A percentile compares a stretch with the other conserved stretches of the same genome.
Conservation (phyloP, 805 yeast species). For the Yamadazyma kitorensis region DNA sequence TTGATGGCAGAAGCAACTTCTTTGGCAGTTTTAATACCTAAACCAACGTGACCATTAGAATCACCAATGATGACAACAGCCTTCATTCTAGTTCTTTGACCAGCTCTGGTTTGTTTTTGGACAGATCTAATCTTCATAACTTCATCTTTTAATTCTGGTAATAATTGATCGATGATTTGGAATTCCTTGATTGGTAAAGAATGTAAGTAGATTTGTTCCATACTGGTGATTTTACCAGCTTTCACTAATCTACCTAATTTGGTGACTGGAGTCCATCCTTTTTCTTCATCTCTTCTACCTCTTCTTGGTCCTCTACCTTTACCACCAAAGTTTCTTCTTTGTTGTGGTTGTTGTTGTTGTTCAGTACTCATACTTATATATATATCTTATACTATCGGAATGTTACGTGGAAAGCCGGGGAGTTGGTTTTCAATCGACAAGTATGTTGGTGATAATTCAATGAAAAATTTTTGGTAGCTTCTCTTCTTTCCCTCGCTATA, state of each 20-base stretch:
- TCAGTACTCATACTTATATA: slow-evolving; percentile 16
- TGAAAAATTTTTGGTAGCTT: slow-evolving; percentile 9
- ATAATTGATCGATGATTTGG: slow-evolving; percentile 96
- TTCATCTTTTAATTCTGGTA: slow-evolving; percentile 96
- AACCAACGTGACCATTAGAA: slow-evolving; percentile 99
- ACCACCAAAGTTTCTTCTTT: slow-evolving; percentile 52
- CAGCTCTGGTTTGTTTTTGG: slow-evolving; percentile 99
- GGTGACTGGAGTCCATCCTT: slow-evolving; percentile 99
- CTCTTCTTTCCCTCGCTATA: no score
- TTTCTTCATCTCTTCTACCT: slow-evolving; percentile 86
- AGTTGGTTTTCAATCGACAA: slow-evolving; percentile 66
- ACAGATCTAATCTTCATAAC: slow-evolving; percentile 99
- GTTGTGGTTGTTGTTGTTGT: slow-evolving; percentile 33
- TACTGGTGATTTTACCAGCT: slow-evolving; percentile 94
- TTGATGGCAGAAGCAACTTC: slow-evolving; percentile 99
- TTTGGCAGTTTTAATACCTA: slow-evolving; percentile 99
- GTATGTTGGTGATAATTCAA: slow-evolving; percentile 1
- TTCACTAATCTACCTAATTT: slow-evolving; percentile 99
- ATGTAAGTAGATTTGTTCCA: slow-evolving; percentile 99
- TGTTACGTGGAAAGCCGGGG: slow-evolving; percentile 71
- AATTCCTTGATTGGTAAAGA: slow-evolving; percentile 99
- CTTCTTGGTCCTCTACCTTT: slow-evolving; percentile 57
- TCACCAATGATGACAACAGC: slow-evolving; percentile 99
- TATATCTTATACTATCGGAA: slow-evolving; percentile 46
- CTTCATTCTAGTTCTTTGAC: slow-evolving; percentile 99